Evolutionary conservation across 1,284 basidiomycete species (phyloP), one percentile per base, ranked within the genome.

Genomic region (Pseudozyma thailandica): DNA sequence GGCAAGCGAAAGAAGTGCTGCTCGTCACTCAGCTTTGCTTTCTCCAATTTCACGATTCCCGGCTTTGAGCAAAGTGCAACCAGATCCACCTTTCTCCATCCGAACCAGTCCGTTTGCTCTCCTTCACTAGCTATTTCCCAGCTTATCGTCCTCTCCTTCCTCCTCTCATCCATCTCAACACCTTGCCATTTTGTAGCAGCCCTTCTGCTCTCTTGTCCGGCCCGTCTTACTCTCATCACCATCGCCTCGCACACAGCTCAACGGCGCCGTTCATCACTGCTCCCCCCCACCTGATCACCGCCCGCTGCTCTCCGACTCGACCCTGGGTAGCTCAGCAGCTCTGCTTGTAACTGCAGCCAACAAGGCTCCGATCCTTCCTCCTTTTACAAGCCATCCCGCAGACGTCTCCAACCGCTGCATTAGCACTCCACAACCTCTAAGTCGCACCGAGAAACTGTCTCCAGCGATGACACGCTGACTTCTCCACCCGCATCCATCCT

Each of bases 151-250:
- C n/a, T n/a, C n/a, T n/a, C n/a, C n/a, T n/a, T n/a, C n/a, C n/a
- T n/a, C n/a, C n/a, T n/a, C n/a, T n/a, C n/a, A 20, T 16, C 31
- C 39, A 44, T 41, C 20, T n/a, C 20, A 45, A 10, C 43, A 45
- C 38, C n/a, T 7, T 20, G 10, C 21, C 38, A 41, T 20, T 9
- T 8, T 20, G 21, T 41, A 8, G 21, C 38, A 41, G 38, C 38
- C 18, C 33, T 7, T 20, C 21, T 41, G 18, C 38, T 23, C 18
- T 21, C 18, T 9, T 4, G 18, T 41, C 21, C 38, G 21, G 4
- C 7, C 6, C 38, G 21, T 7, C n/a, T 23, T 21, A n/a, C 38
- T 10, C 6, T 16, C 35, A 16, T 20, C 38, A 21, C 13, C 18
- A 21, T 41, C 38, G 33, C 15, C 13, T 35, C n/a, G 33, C 33